phyloP scores from a whole-genome alignment of 768 basidiomycete species.

The Amanita pallidorosea region DNA sequence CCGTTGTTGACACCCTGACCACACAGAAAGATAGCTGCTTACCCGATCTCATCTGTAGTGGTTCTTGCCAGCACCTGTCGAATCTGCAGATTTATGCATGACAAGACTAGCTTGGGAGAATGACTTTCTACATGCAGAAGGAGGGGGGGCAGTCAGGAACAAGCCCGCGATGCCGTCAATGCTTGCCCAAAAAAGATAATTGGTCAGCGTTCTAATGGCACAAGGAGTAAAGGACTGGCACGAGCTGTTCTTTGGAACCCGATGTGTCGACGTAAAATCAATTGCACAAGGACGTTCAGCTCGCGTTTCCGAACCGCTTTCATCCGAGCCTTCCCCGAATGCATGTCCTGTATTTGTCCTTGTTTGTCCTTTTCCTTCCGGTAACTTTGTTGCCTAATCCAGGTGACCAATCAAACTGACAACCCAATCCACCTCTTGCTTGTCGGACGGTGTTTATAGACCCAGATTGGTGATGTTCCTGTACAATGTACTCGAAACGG shows the following conservation, averaged over 20 bases:
- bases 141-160: neutral
- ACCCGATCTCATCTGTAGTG: slow-evolving; percentile 6
- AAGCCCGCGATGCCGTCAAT: neutral
- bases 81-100: slow-evolving; percentile 4
- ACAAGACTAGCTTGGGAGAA: neutral
- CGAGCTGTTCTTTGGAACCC: neutral
- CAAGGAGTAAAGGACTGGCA: slow-evolving; percentile 1
- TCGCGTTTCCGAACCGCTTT: neutral
- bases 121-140: neutral
- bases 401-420: neutral
- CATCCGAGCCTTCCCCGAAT: neutral
- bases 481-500: no score
- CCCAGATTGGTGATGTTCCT: neutral
- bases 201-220: neutral
- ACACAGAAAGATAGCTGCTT: neutral
- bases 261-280: slow-evolving; percentile 4
- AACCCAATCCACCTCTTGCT: neutral
- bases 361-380: neutral
- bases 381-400: neutral
- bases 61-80: neutral
- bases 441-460: neutral
- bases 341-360: neutral
- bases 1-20: neutral
- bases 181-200: neutral
- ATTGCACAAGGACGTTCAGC: slow-evolving; percentile 1